phyloP scores from a whole-genome alignment of 2,329 filamentous ascomycete species.

The Fusarium nurragi region DNA sequence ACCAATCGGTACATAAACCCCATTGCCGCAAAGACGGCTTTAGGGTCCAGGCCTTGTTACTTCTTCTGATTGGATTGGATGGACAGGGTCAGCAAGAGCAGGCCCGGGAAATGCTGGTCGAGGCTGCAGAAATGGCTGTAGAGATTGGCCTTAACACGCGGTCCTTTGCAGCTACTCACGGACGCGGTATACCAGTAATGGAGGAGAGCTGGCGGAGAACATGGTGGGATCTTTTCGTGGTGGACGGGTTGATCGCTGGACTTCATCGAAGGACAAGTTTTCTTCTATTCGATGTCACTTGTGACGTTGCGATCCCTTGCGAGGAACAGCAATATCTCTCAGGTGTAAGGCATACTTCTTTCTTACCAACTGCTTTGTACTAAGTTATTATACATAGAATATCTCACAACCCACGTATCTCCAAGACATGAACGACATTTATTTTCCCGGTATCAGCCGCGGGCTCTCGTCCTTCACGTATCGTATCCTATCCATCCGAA shows the following conservation, averaged over 20 bases:
- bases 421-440: slow-evolving; percentile 77
- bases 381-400: slow-evolving; percentile 51
- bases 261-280: slow-evolving; percentile 79
- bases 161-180: slow-evolving; percentile 71
- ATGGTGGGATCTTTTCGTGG: slow-evolving; percentile 88
- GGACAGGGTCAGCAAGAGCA: slow-evolving; percentile 76
- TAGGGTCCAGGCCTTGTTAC: slow-evolving; percentile 78
- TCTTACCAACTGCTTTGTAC: not conserved
- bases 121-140: slow-evolving; percentile 76
- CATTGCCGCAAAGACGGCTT: slow-evolving; percentile 64
- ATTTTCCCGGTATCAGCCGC: slow-evolving; percentile 76
- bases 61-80: slow-evolving; percentile 81
- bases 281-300: slow-evolving; percentile 71
- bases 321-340: slow-evolving; percentile 78
- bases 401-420: slow-evolving; percentile 70
- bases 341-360: slow-evolving; percentile 57
- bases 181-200: slow-evolving; percentile 70
- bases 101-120: slow-evolving; percentile 72
- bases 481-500: slow-evolving; percentile 81
- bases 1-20: slow-evolving; percentile 59
- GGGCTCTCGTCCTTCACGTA: slow-evolving; percentile 87
- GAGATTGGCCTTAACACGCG: slow-evolving; percentile 79
- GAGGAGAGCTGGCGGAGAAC: slow-evolving; percentile 89
- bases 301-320: slow-evolving; percentile 79
- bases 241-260: slow-evolving; percentile 85